These are phyloP conservation scores for Metschnikowia lachancei DNA, from an alignment of 805 yeast genomes.

Conservation along the genomic window DNA sequence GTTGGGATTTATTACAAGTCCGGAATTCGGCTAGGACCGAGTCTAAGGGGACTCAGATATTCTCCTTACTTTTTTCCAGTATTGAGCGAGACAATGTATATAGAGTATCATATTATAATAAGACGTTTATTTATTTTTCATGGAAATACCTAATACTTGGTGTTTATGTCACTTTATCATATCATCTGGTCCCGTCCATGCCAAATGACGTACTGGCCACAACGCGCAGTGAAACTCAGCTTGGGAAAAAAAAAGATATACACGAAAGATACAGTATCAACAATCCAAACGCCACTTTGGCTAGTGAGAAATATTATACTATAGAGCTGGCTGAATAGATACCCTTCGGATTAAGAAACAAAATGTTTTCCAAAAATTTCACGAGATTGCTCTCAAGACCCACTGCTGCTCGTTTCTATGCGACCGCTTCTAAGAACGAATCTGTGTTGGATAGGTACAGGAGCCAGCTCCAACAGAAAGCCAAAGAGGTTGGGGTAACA, in stretches of 20 bases:
- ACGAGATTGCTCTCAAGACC: background rate
- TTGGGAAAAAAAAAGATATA: background rate
- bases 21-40: background rate
- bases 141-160: too few relatives aligned
- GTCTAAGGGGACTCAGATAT: background rate
- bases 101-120: too few relatives aligned
- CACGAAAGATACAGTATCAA: background rate
- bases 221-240: background rate
- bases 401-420: slow-evolving; percentile 4
- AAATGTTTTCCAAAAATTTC: slow-evolving; percentile 3
- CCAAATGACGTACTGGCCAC: too few relatives aligned
- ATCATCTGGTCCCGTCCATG: too few relatives aligned
- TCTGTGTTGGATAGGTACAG: slow-evolving; percentile 24
- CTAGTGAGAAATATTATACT: background rate
- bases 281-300: background rate
- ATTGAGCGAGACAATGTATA: too few relatives aligned
- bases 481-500: slow-evolving; percentile 33
- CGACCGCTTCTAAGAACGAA: slow-evolving; percentile 6
- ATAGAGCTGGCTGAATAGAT: background rate
- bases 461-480: slow-evolving; percentile 35
- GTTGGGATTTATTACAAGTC: too few relatives aligned
- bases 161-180: too few relatives aligned
- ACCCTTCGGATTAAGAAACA: background rate
- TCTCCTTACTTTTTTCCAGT: too few relatives aligned
- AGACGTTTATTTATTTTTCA: too few relatives aligned